A percentile compares a stretch with the other conserved stretches of the same genome.
These are phyloP conservation scores for Auricularia sp. DNA, from an alignment of 768 basidiomycete genomes.

Conservation along the genomic window DNA sequence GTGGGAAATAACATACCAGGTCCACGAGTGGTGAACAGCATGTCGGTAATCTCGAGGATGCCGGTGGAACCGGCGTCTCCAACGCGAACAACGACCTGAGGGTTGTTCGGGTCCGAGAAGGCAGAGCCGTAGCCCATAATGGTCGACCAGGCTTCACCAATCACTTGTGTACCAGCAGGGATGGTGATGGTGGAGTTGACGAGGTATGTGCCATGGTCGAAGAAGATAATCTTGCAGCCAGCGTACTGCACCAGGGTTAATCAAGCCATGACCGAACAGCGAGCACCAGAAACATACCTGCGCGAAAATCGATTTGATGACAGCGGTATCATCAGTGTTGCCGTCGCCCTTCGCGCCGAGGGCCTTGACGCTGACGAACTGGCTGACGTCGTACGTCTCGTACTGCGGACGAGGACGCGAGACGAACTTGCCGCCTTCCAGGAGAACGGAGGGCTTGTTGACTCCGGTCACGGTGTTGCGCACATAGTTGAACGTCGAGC, in stretches of 20 bases:
- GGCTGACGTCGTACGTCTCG: constrained; percentile 42
- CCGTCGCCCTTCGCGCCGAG: constrained; percentile 70
- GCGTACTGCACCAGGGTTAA: constrained; percentile 34
- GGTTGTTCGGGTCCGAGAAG: constrained; percentile 36
- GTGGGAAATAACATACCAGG: constrained; percentile 14
- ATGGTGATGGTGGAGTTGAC: constrained; percentile 46
- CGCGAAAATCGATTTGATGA: constrained; percentile 48
- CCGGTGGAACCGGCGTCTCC: constrained; percentile 41
- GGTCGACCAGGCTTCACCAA: constrained; percentile 53
- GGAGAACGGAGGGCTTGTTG: constrained; percentile 45
- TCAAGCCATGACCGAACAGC: not conserved
- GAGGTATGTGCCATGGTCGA: constrained; percentile 58
- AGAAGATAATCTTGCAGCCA: constrained; percentile 61
- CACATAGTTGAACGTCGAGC: constrained; percentile 31
- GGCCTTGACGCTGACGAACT: constrained; percentile 64
- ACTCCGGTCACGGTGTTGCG: constrained; percentile 41
- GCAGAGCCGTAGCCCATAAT: constrained; percentile 41
- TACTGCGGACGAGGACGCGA: constrained; percentile 26
- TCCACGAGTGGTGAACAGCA: constrained; percentile 51
- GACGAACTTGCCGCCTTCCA: constrained; percentile 28
- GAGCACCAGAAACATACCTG: not conserved
- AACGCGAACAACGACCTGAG: constrained; percentile 37
- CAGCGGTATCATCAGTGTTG: constrained; percentile 64
- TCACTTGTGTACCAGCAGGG: constrained; percentile 46
- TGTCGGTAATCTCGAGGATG: constrained; percentile 50